Base-by-base conservation (phyloP, 139 green algal species). In the Trebouxia sp. region DNA sequence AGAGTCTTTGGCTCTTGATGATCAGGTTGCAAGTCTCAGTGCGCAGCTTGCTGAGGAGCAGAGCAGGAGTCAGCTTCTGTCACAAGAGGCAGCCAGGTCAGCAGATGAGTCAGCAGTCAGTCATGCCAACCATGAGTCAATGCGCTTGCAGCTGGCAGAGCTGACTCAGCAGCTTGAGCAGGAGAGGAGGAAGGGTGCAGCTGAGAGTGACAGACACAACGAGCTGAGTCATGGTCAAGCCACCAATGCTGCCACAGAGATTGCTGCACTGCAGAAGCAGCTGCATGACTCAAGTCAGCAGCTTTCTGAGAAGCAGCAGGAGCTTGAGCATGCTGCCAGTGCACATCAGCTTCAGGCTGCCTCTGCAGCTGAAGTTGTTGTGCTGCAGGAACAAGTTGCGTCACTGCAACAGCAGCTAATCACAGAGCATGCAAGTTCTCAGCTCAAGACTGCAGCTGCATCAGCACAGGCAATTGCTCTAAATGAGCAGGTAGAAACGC, bases 31-130 rank as follows among this genome's bases (percentile, higher is more conserved):
- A 7, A 35, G 37, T 32, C 62, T 72, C 12, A 72, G 3, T 26
- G 37, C 14, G 11, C 32, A 45, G 32, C 62, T 72, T 39, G 62
- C 37, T n/a, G 32, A 72, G 62, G n/a, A 72, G 32, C 62, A 42
- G 10, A 72, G 11, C n/a, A n/a, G n/a, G n/a, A n/a, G n/a, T 39
- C 55, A 10, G n/a, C 55, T 12, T 66, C 55, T n/a, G n/a, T n/a
- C n/a, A n/a, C n/a, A n/a, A n/a, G n/a, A n/a, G n/a, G n/a, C n/a
- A n/a, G n/a, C n/a, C n/a, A n/a, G n/a, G n/a, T n/a, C n/a, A n/a
- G n/a, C n/a, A 66, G n/a, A n/a, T 66, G 24, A 66, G 5, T 66
- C n/a, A 37, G 55, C 55, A 66, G n/a, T n/a, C n/a, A n/a, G n/a
- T n/a, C 15, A n/a, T 35, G 55, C 55, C 17, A 9, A 66, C 6